Percentiles rank a stretch among this genome's conserved stretches.
phyloP scores from a whole-genome alignment of 2,329 filamentous ascomycete genomes.

The Epicoccum sorghinum region DNA sequence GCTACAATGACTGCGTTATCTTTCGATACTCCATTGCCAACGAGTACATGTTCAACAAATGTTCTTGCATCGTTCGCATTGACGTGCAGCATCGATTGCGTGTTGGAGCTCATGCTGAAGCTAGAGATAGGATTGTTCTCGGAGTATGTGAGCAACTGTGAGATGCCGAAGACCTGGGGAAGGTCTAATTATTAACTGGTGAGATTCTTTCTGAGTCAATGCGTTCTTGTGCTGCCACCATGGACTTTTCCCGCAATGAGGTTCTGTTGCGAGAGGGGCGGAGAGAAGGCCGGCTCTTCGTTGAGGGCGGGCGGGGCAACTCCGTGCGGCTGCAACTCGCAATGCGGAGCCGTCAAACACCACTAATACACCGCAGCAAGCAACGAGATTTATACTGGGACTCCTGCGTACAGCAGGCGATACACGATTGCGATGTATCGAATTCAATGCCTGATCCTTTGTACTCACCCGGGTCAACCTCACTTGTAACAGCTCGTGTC shows the following conservation, averaged over 20 bases:
- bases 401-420: too few relatives aligned
- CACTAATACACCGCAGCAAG: too few relatives aligned
- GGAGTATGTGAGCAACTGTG: neutral
- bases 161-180: neutral
- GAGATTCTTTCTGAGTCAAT: constrained; percentile 1
- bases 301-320: neutral
- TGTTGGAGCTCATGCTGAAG: constrained; percentile 7
- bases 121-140: neutral
- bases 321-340: neutral
- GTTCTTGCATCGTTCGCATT: constrained; percentile 25
- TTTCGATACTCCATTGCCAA: constrained; percentile 64
- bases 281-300: constrained; percentile 4
- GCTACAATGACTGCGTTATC: constrained; percentile 68
- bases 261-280: constrained; percentile 1
- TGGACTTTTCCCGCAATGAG: constrained; percentile 1
- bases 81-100: constrained; percentile 26
- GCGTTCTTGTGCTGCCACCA: neutral
- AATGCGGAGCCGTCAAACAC: too few relatives aligned
- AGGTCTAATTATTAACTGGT: neutral
- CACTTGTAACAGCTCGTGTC: too few relatives aligned
- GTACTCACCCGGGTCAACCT: too few relatives aligned
- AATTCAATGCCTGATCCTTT: too few relatives aligned
- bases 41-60: constrained; percentile 63
- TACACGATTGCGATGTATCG: too few relatives aligned
- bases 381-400: too few relatives aligned